Base-by-base conservation (phyloP, 2,329 filamentous ascomycete species). In the Colletotrichum tropicicola region DNA sequence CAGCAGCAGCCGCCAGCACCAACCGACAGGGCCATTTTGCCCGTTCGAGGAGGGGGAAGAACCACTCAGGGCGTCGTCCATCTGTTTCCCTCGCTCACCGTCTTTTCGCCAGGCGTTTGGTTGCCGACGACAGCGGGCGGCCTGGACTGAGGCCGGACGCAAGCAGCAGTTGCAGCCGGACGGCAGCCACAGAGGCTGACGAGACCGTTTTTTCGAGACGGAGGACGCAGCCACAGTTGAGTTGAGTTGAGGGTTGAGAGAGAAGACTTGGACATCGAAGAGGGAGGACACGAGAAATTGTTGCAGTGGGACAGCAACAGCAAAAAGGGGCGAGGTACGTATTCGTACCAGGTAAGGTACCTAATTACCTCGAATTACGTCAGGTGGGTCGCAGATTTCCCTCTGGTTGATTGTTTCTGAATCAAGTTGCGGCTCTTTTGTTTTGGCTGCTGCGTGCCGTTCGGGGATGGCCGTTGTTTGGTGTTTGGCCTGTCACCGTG, bases 281-380 rank as follows among this genome's bases (percentile, higher is more conserved):
- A n/a, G n/a, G n/a, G n/a, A n/a, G n/a, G n/a, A n/a, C n/a, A n/a
- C n/a, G 12, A 19, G 37, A 7, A 41, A 17, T 41, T 10, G 17
- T 17, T 41, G n/a, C n/a, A n/a, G n/a, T n/a, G n/a, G n/a, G n/a
- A n/a, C n/a, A n/a, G n/a, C n/a, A n/a, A n/a, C n/a, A n/a, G n/a
- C n/a, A n/a, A n/a, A n/a, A 35, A 9, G 30, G 15, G 30, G 15
- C 30, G 30, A 35, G 30, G 30, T 32, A 32, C 30, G 30, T 6
- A 32, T 6, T 8, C 9, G 30, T n/a, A n/a, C n/a, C n/a, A n/a
- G n/a, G n/a, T n/a, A n/a, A 35, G 28, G 12, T 30, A 30, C 28
- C 28, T 23, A 60, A 54, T 48, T 56, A 21, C 35, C 57, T 65
- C 48, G 49, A 61, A 61, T 56, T 56, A 61, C 61, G 61, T 65